phyloP scores from a whole-genome alignment of 73 alveolate species.

The Paramecium sonneborni region DNA sequence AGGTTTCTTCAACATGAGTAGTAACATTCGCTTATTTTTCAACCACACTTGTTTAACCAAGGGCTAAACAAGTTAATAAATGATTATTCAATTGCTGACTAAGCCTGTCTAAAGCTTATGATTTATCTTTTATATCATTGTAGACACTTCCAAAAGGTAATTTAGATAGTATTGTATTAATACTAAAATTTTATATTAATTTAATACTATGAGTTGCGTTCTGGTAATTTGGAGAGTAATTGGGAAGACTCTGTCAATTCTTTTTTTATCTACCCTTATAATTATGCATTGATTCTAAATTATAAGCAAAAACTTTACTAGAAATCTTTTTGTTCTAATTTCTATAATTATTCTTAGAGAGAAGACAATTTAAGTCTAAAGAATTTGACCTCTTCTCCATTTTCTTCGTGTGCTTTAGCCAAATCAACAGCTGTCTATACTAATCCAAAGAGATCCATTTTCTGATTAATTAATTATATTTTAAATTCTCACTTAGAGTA shows the following conservation, averaged over 20 bases:
- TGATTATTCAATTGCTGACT: background rate
- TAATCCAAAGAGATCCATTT: constrained; percentile 39
- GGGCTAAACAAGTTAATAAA: background rate
- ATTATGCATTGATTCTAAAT: background rate
- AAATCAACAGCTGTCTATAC: constrained; percentile 31
- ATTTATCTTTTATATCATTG: constrained; percentile 46
- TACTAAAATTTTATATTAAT: background rate
- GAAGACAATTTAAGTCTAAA: background rate
- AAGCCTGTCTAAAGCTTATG: background rate
- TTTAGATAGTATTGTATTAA: background rate
- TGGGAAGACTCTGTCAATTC: constrained; percentile 12
- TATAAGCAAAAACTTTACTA: background rate
- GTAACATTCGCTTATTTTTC: background rate
- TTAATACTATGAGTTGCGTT: constrained; percentile 1
- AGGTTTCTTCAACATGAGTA: background rate
- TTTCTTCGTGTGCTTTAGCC: constrained; percentile 19
- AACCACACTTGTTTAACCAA: background rate
- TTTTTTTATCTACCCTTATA: background rate
- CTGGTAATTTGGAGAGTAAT: constrained; percentile 26
- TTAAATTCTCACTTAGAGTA: constrained; percentile 11
- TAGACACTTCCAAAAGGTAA: constrained; percentile 10
- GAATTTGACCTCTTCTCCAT: constrained; percentile 22
- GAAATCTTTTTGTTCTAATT: constrained; percentile 10
- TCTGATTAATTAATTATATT: constrained; percentile 9
- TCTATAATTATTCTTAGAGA: background rate